Percentiles rank a stretch among this genome's conserved stretches.
These are phyloP conservation scores for Phytophthora nicotianae DNA, from an alignment of 352 stramenopile genomes.

Conservation along the genomic window DNA sequence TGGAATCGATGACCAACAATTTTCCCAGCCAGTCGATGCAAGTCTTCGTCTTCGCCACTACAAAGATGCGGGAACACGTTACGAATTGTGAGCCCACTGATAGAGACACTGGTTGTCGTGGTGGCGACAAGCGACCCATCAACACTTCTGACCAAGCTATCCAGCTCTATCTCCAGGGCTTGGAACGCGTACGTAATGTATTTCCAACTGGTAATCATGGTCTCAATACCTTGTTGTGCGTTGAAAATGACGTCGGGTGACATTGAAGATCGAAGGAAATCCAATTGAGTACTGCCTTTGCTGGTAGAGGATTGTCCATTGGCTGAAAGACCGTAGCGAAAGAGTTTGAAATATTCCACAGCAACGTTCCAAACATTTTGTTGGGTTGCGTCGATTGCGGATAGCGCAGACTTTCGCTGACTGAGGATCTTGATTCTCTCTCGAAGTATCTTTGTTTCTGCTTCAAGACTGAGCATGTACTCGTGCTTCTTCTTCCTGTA, in stretches of 20 bases:
- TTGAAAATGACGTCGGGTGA: constrained; percentile 13
- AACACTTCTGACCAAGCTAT: neutral
- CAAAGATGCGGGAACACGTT: constrained; percentile 12
- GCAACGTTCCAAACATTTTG: constrained; percentile 6
- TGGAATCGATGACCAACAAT: constrained; percentile 13
- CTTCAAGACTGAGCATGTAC: constrained; percentile 8
- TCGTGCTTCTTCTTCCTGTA: constrained; percentile 21
- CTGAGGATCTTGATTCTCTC: constrained; percentile 3
- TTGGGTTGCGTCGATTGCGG: neutral
- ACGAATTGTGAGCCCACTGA: constrained; percentile 4
- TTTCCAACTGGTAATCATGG: constrained; percentile 11
- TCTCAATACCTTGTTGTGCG: constrained; percentile 1
- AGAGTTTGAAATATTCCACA: constrained; percentile 17
- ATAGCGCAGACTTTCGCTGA: neutral
- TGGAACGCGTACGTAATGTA: constrained; percentile 6
- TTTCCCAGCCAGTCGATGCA: neutral
- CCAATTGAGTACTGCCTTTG: neutral
- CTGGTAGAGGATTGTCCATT: neutral
- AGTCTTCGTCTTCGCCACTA: neutral
- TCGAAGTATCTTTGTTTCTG: neutral
- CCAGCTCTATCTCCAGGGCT: constrained; percentile 8
- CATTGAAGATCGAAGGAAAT: constrained; percentile 10
- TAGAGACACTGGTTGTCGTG: constrained; percentile 9
- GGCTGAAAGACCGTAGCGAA: constrained; percentile 6
- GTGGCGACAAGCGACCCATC: constrained; percentile 1